Percentiles rank a stretch among this genome's conserved stretches.
Conservation (phyloP, 2,329 filamentous ascomycete species). For the Alternaria alternata region DNA sequence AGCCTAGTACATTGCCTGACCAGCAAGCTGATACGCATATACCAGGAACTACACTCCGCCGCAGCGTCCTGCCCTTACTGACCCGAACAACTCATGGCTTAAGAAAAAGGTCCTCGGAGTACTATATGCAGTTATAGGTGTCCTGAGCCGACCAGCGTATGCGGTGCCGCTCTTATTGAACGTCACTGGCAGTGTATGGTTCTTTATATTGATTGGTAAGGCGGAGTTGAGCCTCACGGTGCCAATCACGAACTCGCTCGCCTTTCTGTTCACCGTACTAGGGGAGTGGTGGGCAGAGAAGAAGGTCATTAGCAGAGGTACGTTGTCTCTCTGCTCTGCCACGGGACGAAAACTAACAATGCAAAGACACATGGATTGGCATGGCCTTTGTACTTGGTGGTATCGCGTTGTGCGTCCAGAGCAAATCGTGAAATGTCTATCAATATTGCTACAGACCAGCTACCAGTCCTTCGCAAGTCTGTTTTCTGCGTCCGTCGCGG, state of each 20-base stretch:
- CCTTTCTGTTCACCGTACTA: conserved; percentile 93
- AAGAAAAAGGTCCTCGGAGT: conserved; percentile 69
- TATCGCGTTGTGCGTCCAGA: conserved; percentile 82
- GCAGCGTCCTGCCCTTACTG: conserved; percentile 40
- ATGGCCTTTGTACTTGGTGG: conserved; percentile 81
- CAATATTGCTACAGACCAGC: conserved; percentile 1
- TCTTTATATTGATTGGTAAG: conserved; percentile 91
- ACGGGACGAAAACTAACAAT: conserved; percentile 11
- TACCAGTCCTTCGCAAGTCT: conserved; percentile 28
- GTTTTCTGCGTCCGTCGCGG: conserved; percentile 7
- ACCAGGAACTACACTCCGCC: conserved; percentile 67
- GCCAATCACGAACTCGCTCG: conserved; percentile 91
- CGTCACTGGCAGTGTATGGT: conserved; percentile 93
- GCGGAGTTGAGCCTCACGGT: conserved; percentile 93
- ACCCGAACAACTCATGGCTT: conserved; percentile 63
- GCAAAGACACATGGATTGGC: conserved; percentile 79
- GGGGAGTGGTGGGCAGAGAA: conserved; percentile 95
- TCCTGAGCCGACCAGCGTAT: conserved; percentile 83
- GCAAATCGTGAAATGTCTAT: conserved; percentile 47
- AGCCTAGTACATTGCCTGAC: background rate
- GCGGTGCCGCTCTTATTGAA: conserved; percentile 86
- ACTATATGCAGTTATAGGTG: conserved; percentile 78
- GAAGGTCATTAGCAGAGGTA: conserved; percentile 86
- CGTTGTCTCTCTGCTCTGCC: conserved; percentile 38
- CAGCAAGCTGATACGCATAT: conserved; percentile 3